phyloP scores from a whole-genome alignment of 108 stramenopile species.

The Nitzschia palea region DNA sequence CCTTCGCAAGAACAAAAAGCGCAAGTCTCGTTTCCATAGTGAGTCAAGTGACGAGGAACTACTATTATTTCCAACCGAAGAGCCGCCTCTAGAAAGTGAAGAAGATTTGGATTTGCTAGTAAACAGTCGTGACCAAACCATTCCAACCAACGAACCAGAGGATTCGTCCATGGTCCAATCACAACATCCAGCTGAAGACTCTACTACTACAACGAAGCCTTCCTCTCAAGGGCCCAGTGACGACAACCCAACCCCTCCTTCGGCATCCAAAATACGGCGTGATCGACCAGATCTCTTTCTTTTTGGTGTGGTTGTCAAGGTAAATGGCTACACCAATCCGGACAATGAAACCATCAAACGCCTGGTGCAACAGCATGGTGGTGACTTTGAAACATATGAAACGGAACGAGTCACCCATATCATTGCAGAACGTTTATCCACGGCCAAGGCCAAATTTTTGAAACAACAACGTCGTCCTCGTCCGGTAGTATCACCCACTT shows the following conservation, averaged over 20 bases:
- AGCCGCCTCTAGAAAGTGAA: too few relatives aligned
- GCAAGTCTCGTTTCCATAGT: not conserved
- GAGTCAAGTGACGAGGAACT: not conserved
- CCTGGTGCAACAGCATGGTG: slow-evolving; percentile 73
- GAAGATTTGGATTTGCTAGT: too few relatives aligned
- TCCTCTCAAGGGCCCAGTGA: too few relatives aligned
- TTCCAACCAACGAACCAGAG: too few relatives aligned
- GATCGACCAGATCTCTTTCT: slow-evolving; percentile 73
- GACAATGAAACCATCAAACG: slow-evolving; percentile 71
- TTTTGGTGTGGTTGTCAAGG: slow-evolving; percentile 64
- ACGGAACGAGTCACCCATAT: slow-evolving; percentile 79
- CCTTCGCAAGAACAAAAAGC: not conserved
- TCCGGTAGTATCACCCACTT: slow-evolving; percentile 64
- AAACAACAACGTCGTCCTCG: slow-evolving; percentile 61
- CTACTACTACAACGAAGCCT: too few relatives aligned
- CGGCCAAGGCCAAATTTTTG: slow-evolving; percentile 76
- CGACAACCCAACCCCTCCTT: not conserved
- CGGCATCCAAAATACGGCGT: slow-evolving; percentile 10
- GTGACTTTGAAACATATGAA: slow-evolving; percentile 84
- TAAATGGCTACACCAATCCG: slow-evolving; percentile 77
- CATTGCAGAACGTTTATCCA: slow-evolving; percentile 73
- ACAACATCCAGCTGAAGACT: too few relatives aligned
- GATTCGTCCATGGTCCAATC: too few relatives aligned
- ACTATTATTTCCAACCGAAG: not conserved
- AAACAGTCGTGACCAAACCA: too few relatives aligned